Base-by-base conservation (phyloP, 2,329 filamentous ascomycete species). In the Penicillium sclerotiorum region DNA sequence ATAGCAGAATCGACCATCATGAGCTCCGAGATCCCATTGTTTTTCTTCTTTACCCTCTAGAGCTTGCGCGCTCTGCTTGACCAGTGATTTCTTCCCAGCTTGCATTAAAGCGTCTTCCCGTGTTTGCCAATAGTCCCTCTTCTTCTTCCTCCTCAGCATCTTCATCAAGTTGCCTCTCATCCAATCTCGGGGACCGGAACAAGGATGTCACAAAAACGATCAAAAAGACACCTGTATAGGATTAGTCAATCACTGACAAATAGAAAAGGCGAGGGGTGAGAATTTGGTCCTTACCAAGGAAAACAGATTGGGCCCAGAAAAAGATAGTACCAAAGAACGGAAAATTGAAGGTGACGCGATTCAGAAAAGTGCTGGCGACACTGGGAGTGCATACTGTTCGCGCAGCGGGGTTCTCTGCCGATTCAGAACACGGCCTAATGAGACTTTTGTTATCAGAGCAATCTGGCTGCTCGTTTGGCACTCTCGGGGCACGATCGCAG, bases 231-330 rank as follows among this genome's bases (percentile, higher is more conserved):
- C 73, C 72, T 76, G 15, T 48, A 20, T n/a, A 44, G 15, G 38
- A 21, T 33, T 15, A 27, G 35, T 50, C 22, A 46, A 35, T 42
- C 27, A 39, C 33, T 13, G n/a, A 17, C 15, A 18, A 18, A 36
- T 3, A 9, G 5, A 30, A n/a, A n/a, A n/a, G n/a, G n/a, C n/a
- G n/a, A n/a, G n/a, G n/a, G n/a, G 8, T n/a, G 22, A n/a, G n/a
- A 13, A 12, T 27, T 18, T n/a, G 15, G 35, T 22, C 28, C 66
- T 60, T 69, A 76, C 76, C 87, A 36, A 99, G 73, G 74, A 99
- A 97, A 11, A 82, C 88, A 66, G 96, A 97, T 64, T 99, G 94
- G 0, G 91, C 89, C 91, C 92, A 99, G 71, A 97, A 99, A 59
- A 90, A 83, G n/a, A 97, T 76, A 9, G 87, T 85, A 9, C 94